Conservation (phyloP, 1,139 yeast species). For the Geotrichum klebahnii region DNA sequence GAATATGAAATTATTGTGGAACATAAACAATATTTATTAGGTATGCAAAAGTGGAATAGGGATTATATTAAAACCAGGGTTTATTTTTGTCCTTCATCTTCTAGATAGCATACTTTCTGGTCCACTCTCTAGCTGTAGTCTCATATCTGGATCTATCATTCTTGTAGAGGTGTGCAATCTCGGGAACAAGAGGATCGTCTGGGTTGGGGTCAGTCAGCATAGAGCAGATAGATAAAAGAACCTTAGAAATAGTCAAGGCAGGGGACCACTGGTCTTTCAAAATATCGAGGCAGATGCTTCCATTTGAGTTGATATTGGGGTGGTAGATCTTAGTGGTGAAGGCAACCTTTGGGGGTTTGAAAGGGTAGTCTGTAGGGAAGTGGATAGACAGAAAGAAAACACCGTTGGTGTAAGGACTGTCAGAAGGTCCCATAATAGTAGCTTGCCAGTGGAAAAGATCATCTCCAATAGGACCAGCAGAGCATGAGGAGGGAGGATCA, state of each 20-base stretch:
- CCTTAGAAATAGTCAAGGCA: slow-evolving; percentile 84
- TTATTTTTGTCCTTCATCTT: not conserved
- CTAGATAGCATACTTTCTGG: slow-evolving; percentile 92
- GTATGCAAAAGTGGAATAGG: slow-evolving; percentile 2
- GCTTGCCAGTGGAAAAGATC: slow-evolving; percentile 97
- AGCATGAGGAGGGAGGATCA: slow-evolving; percentile 98
- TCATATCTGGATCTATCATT: slow-evolving; percentile 92
- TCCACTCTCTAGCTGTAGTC: slow-evolving; percentile 98
- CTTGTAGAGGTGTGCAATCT: slow-evolving; percentile 94
- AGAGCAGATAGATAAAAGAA: slow-evolving; percentile 81
- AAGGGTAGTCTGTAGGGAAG: slow-evolving; percentile 93
- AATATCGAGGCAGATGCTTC: slow-evolving; percentile 81
- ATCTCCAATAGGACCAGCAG: slow-evolving; percentile 98
- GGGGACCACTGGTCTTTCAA: slow-evolving; percentile 91
- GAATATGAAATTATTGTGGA: not conserved
- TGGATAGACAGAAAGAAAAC: slow-evolving; percentile 86
- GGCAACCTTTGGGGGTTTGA: slow-evolving; percentile 89
- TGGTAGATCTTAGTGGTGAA: slow-evolving; percentile 88
- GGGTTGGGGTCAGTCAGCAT: slow-evolving; percentile 96
- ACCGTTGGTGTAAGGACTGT: slow-evolving; percentile 91
- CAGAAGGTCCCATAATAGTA: slow-evolving; percentile 92
- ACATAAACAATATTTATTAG: slow-evolving; percentile 1
- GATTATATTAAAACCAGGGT: not conserved
- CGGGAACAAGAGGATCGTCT: slow-evolving; percentile 98
- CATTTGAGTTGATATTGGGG: slow-evolving; percentile 85